A percentile compares a stretch with the other conserved stretches of the same genome.
phyloP scores from a whole-genome alignment of 2,329 filamentous ascomycete genomes.

The Rutstroemia sp. region DNA sequence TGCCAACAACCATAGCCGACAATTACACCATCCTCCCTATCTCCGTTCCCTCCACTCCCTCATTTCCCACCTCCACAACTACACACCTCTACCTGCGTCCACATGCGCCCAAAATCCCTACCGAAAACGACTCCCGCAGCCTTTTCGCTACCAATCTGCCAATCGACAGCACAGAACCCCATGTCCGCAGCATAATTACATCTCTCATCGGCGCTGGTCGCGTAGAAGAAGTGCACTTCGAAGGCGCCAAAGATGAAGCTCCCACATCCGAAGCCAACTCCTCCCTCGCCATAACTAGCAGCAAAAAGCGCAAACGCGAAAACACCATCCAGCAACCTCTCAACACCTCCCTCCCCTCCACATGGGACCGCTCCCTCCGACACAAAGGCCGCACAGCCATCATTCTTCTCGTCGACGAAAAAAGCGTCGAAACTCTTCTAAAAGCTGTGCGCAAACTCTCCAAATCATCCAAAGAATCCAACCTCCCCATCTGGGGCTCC shows the following conservation, averaged over 20 bases:
- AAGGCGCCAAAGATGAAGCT: constrained; percentile 44
- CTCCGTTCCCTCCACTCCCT: constrained; percentile 37
- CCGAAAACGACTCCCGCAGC: constrained; percentile 65
- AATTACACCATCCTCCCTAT: constrained; percentile 27
- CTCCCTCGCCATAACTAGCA: constrained; percentile 14
- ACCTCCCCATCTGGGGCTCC: constrained; percentile 62
- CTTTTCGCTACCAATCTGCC: constrained; percentile 91
- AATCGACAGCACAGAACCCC: constrained; percentile 69
- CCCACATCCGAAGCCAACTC: constrained; percentile 24
- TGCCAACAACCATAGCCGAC: constrained; percentile 10
- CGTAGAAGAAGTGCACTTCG: constrained; percentile 73
- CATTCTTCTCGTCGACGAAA: constrained; percentile 74
- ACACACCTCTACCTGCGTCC: constrained; percentile 85
- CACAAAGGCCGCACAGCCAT: constrained; percentile 72
- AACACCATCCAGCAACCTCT: constrained; percentile 43
- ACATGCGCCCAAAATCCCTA: constrained; percentile 72
- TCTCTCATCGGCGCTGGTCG: constrained; percentile 67
- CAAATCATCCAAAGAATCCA: constrained; percentile 48
- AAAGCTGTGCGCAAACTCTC: constrained; percentile 62
- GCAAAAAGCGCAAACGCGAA: constrained; percentile 44
- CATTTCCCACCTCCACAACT: constrained; percentile 52
- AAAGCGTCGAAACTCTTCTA: constrained; percentile 67
- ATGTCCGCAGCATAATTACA: constrained; percentile 69
- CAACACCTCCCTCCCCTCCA: constrained; percentile 60
- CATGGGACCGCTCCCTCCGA: constrained; percentile 66